Base-by-base conservation (phyloP, 257 asterid species). In the Orobanche coerulescens region DNA sequence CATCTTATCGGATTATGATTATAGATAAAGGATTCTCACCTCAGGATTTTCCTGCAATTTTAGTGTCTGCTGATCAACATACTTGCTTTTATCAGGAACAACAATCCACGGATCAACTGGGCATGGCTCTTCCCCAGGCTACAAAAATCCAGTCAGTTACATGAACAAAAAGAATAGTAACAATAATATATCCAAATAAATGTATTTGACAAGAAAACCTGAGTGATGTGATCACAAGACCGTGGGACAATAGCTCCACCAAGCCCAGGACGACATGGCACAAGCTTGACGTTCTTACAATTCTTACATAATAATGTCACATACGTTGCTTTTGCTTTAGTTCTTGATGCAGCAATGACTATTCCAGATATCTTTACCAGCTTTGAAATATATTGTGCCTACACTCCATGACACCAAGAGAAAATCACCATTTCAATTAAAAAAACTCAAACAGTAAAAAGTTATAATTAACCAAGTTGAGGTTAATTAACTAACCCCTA, bases 171-270 rank as follows among this genome's bases (percentile, higher is more conserved):
- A 31, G 1, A 11, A 61, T 5, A n/a, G 16, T n/a, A n/a, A n/a
- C n/a, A n/a, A n/a, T n/a, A 24, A 10, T 14, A 18, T 6, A 46
- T 19, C 61, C 54, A 70, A 19, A 58, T 33, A 6, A 40, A 47
- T 46, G 59, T 34, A 19, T 33, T 22, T 20, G 37, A 25, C 6
- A 61, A 44, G 9, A 46, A 47, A 56, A 93, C 98, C 95, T 93
- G 98, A 63, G 98, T 77, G 26, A 75, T 57, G 51, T 86, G 95
- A 73, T 89, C 98, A 74, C 98, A 89, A 58, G 95, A 84, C 39
- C 98, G 88, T 2, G 98, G 97, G 61, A 93, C 84, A 50, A 93
- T 73, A 42, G 98, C 98, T 62, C 98, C 97, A 69, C 98, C 98
- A 63, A 89, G 95, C 68, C 98, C 97, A 0, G 98, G 98, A 47